Evolutionary conservation across 345 rosid genomes (phyloP), one percentile per base, ranked within the genome.

Genomic region (Eucalyptus paniculata): DNA sequence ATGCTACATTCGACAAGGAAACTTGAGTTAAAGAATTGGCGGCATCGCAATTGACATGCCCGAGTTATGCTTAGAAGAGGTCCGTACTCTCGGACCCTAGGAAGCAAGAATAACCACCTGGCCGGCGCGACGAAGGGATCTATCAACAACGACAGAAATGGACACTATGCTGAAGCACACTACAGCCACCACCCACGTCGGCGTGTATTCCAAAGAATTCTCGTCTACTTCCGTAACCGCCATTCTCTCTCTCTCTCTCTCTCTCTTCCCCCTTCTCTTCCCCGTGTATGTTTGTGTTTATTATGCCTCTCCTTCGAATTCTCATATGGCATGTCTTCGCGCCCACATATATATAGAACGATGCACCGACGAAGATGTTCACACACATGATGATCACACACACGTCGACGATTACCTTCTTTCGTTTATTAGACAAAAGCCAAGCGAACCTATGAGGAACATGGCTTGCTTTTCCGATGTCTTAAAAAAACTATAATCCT

Each of bases 181-280:
- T 9, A 91, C 90, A 37, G 99, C 97, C 50, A 97, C 98, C 30
- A 95, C 95, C 99, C 99, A 96, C 16, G 99, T 96, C 24, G 99
- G 97, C 10, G 97, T 97, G 42, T 91, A 92, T 93, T 96, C 96
- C 50, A 97, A 92, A 21, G 92, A 91, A 42, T 92, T 91, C 42
- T 94, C 95, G 32, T 88, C 50, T 72, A 28, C 88, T 89, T 91
- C 96, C 88, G 72, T 96, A 3, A 6, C 69, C 18, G 93, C 93
- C 98, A 95, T 93, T 32, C 19, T 58, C 72, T 67, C 87, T 89
- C 56, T 82, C 30, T 9, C 87, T 86, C 28, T 50, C 88, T 28
- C 60, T 51, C 54, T 50, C 15, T 49, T n/a, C 44, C 26, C 44
- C 9, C 44, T 42, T 50, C 47, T 8, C 62, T 50, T 16, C 6